Conservation (phyloP, 179 eudicot genomes). For the Carnegiea gigantea region DNA sequence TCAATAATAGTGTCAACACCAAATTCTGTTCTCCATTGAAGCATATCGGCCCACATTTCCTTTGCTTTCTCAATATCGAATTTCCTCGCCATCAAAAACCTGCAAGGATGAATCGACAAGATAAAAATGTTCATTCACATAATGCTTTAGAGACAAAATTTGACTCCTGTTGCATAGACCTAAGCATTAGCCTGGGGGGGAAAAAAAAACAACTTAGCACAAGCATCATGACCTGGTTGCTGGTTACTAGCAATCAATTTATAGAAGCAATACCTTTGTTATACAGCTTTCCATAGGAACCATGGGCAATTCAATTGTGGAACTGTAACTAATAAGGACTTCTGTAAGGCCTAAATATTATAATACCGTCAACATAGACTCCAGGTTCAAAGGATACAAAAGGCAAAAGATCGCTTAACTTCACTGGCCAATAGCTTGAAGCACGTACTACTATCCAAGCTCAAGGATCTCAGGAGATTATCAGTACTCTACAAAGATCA, state of each 20-base stretch:
- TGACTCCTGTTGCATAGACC: neutral
- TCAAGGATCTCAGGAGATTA: too few relatives aligned
- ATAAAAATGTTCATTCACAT: neutral
- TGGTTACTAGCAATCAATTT: neutral
- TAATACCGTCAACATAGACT: neutral
- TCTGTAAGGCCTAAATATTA: neutral
- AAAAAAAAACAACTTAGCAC: neutral
- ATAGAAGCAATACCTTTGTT: neutral
- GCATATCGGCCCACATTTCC: slow-evolving; percentile 81
- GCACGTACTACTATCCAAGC: too few relatives aligned
- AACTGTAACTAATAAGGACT: neutral
- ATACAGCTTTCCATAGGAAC: neutral
- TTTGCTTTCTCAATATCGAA: slow-evolving; percentile 65
- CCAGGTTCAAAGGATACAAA: neutral
- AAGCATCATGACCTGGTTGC: neutral
- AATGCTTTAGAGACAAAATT: neutral
- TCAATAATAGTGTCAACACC: slow-evolving; percentile 74
- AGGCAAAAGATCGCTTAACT: neutral
- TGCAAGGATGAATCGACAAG: slow-evolving; percentile 25
- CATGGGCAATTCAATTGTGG: neutral
- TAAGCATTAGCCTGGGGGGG: neutral
- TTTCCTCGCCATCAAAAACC: slow-evolving; percentile 83
- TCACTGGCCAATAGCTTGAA: too few relatives aligned
- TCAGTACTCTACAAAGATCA: too few relatives aligned
- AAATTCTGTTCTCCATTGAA: slow-evolving; percentile 79